Conservation (phyloP, 352 stramenopile genomes). For the Phytophthora vignae region DNA sequence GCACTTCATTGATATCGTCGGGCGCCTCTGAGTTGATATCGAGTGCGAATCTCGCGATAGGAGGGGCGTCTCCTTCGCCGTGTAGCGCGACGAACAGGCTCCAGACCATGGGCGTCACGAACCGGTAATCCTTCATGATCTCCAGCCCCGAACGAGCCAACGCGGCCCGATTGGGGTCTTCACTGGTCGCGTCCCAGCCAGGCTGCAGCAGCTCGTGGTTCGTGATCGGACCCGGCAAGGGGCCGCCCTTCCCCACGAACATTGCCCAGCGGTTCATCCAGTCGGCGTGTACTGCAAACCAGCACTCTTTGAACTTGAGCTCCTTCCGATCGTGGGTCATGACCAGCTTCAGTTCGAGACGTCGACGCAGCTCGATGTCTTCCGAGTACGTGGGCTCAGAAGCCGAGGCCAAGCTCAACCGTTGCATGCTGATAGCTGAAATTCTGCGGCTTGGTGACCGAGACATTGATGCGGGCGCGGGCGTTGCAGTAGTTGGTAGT, state of each 20-base stretch:
- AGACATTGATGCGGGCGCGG: neutral
- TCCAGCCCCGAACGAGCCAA: slow-evolving; percentile 48
- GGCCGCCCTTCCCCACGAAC: slow-evolving; percentile 55
- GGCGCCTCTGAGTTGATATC: slow-evolving; percentile 44
- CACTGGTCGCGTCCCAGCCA: slow-evolving; percentile 12
- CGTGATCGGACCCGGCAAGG: slow-evolving; percentile 61
- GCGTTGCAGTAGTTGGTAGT: neutral
- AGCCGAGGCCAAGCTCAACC: slow-evolving; percentile 22
- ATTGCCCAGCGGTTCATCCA: slow-evolving; percentile 77
- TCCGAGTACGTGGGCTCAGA: slow-evolving; percentile 51
- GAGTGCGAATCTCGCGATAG: slow-evolving; percentile 45
- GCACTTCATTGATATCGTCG: slow-evolving; percentile 38
- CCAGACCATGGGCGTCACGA: slow-evolving; percentile 83
- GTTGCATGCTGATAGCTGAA: slow-evolving; percentile 19
- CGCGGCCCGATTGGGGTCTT: slow-evolving; percentile 51
- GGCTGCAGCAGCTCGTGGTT: slow-evolving; percentile 64
- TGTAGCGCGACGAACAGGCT: slow-evolving; percentile 71
- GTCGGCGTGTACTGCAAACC: slow-evolving; percentile 63
- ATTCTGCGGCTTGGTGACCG: slow-evolving; percentile 20
- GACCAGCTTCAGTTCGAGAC: slow-evolving; percentile 65
- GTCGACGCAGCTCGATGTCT: slow-evolving; percentile 58
- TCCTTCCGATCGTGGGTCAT: slow-evolving; percentile 62
- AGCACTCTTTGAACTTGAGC: slow-evolving; percentile 76
- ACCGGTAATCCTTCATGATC: slow-evolving; percentile 67
- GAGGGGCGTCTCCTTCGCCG: slow-evolving; percentile 50